Evolutionary conservation across 2,329 filamentous ascomycete genomes (phyloP), one percentile per base, ranked within the genome.

Genomic region (Colletotrichum sp.): DNA sequence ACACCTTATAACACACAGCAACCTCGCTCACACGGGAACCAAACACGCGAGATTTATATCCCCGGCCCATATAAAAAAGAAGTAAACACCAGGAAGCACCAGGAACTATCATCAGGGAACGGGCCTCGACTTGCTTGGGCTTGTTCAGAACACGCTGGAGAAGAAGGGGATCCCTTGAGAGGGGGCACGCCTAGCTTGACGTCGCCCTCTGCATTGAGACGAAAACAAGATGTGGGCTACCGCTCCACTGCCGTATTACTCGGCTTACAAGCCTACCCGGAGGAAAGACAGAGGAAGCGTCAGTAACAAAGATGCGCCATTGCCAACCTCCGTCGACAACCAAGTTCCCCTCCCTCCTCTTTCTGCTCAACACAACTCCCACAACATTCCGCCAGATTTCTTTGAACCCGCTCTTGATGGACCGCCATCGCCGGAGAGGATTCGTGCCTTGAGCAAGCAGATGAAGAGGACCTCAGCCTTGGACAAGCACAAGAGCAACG

Each of bases 371-470:
- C 64, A 66, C 34, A 67, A 68, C 44, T 59, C 57, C 68, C 68
- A 78, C 68, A 71, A 48, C 78, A 73, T 86, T 64, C 62, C 62
- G n/a, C 80, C 84, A 75, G 88, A 90, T 74, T 85, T 90, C 70
- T 83, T 93, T 73, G 90, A 89, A 75, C 90, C 91, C 65, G 88
- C 91, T 76, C 84, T 93, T 72, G 90, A 93, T 79, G 90, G 90
- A 22, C 91, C 91, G 55, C 91, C 91, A 1, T 93, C 91, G 39
- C 90, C 92, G 32, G 89, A 91, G 79, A 88, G 88, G 77, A 88
- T 92, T 79, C 89, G 91, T 78, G 90, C 90, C 74, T 85, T 92
- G 68, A 92, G 86, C 81, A 89, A 89, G 81, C 89, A 92, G 83
- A 89, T 92, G 87, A 91, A 89, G 82, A 86, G 88, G 80, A 86